Percentiles rank a stretch among this genome's conserved stretches.
Evolutionary conservation across 306 rosid species (phyloP).

Genomic region (Crataegus laevigata): DNA sequence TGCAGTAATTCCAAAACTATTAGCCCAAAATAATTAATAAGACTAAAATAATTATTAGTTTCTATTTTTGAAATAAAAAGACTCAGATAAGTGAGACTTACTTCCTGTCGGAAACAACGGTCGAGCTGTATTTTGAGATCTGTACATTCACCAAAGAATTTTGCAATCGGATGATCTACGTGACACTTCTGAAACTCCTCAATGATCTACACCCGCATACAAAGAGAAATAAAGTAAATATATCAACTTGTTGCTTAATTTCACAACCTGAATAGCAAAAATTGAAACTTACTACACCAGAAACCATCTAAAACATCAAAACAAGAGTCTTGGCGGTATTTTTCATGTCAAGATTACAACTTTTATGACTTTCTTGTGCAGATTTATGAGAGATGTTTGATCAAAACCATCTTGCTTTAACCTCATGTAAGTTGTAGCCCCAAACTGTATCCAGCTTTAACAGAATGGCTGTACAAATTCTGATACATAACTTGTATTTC

Average conservation of each 20-base stretch:
- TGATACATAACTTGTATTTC: neutral
- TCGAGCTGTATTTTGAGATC: conserved; percentile 83
- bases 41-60: neutral
- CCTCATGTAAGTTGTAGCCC: neutral
- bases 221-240: neutral
- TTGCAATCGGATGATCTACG: conserved; percentile 60
- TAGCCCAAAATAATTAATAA: neutral
- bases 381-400: neutral
- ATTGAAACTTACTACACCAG: neutral
- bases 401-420: neutral
- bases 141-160: conserved; percentile 88
- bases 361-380: neutral
- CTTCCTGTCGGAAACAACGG: conserved; percentile 87
- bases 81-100: conserved; percentile 25
- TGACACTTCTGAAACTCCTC: conserved; percentile 86
- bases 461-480: neutral
- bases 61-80: neutral
- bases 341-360: neutral
- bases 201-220: conserved; percentile 40
- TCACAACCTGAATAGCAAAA: neutral
- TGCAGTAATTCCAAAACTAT: neutral
- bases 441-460: neutral
- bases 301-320: neutral
- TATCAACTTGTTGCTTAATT: neutral
- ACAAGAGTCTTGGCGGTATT: neutral